phyloP scores from a whole-genome alignment of 345 rosid genomes.

The Linum trigynum region DNA sequence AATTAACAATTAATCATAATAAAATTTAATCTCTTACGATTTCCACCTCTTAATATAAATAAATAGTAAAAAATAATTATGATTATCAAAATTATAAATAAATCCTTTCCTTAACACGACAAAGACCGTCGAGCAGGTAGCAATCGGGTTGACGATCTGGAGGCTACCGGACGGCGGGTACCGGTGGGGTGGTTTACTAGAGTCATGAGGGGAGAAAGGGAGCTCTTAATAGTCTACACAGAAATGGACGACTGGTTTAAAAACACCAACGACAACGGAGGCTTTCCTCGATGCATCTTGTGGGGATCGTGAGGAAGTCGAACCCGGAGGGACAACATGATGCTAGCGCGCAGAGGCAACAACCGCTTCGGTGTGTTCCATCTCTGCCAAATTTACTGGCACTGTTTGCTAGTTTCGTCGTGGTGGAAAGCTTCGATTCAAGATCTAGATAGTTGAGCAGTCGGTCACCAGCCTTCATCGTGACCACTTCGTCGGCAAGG shows the following conservation, averaged over 20 bases:
- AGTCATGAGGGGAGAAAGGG: conserved; percentile 63
- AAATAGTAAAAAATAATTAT: no score
- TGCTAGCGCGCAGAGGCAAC: neutral
- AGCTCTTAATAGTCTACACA: conserved; percentile 72
- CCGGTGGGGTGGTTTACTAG: conserved; percentile 82
- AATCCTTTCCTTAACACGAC: no score
- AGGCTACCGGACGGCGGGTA: conserved; percentile 88
- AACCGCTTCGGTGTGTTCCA: neutral
- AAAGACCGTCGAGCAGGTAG: conserved; percentile 24
- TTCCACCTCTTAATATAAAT: no score
- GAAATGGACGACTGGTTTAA: conserved; percentile 89
- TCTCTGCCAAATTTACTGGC: conserved; percentile 8
- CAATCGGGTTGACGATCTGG: conserved; percentile 87
- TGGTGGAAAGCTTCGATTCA: conserved; percentile 18
- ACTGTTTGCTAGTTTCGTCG: conserved; percentile 18
- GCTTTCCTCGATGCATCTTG: conserved; percentile 61
- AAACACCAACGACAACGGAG: conserved; percentile 19
- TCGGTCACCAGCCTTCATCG: conserved; percentile 13
- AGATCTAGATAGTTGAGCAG: conserved; percentile 14
- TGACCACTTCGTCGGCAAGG: conserved; percentile 22
- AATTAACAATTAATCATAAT: no score
- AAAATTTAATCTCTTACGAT: no score
- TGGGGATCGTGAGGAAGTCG: conserved; percentile 56
- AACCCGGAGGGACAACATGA: conserved; percentile 39
- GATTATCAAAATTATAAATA: no score